Conservation (phyloP, 2,329 filamentous ascomycete genomes). For the Polychaeton citri region DNA sequence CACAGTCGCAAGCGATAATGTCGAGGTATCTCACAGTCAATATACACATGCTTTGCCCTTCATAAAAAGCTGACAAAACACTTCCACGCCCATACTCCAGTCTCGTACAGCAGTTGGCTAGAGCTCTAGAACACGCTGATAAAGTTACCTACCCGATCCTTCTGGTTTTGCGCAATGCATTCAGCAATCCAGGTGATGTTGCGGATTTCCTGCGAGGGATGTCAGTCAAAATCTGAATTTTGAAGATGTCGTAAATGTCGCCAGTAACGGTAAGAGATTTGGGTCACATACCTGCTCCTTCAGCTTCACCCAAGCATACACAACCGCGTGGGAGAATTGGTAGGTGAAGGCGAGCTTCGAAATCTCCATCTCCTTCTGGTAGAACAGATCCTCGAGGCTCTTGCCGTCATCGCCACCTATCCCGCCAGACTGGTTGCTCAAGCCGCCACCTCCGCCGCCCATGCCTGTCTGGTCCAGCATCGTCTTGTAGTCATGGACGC, state of each 20-base stretch:
- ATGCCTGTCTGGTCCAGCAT: slow-evolving; percentile 89
- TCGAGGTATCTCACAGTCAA: not conserved
- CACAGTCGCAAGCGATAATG: too few relatives aligned
- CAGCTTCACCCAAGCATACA: slow-evolving; percentile 96
- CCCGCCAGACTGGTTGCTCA: slow-evolving; percentile 76
- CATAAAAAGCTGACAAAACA: not conserved
- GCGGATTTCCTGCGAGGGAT: slow-evolving; percentile 66
- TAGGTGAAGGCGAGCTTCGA: slow-evolving; percentile 89
- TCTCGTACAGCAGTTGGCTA: not conserved
- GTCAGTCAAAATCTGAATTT: too few relatives aligned
- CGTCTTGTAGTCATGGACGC: slow-evolving; percentile 80
- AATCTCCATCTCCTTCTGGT: slow-evolving; percentile 98
- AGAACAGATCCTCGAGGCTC: slow-evolving; percentile 94
- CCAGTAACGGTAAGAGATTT: too few relatives aligned
- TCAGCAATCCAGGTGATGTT: slow-evolving; percentile 99
- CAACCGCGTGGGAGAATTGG: slow-evolving; percentile 88
- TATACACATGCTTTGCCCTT: not conserved
- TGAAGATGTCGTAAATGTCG: too few relatives aligned
- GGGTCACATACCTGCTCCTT: slow-evolving; percentile 83
- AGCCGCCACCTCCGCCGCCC: slow-evolving; percentile 56
- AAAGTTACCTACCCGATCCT: slow-evolving; percentile 96
- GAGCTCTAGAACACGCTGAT: slow-evolving; percentile 81
- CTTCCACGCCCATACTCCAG: not conserved
- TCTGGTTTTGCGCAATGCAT: slow-evolving; percentile 99
- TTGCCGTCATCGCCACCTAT: slow-evolving; percentile 64